Evolutionary conservation across 2,329 filamentous ascomycete genomes (phyloP).

Genomic region (Achaetomium macrosporum): DNA sequence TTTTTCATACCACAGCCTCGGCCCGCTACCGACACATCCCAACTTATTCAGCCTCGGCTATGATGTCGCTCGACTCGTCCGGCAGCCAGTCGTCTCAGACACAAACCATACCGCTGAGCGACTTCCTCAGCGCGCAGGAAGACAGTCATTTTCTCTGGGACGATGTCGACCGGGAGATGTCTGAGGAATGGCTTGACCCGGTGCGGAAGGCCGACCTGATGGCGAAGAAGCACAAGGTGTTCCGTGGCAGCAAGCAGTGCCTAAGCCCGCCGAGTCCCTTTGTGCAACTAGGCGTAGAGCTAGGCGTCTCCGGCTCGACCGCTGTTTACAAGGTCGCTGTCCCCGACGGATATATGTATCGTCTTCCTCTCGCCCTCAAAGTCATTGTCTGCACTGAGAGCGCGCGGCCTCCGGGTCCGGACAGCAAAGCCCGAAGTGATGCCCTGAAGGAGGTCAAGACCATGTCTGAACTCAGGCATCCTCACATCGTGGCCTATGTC

Average conservation of each 20-base stretch:
- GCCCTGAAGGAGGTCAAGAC: slow-evolving; percentile 24
- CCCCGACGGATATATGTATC: slow-evolving; percentile 18
- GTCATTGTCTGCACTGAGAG: slow-evolving; percentile 24
- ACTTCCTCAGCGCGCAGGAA: slow-evolving; percentile 19
- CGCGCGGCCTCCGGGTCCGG: slow-evolving; percentile 19
- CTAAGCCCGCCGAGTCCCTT: slow-evolving; percentile 21
- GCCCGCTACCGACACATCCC: too few species aligned
- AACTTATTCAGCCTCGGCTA: neutral
- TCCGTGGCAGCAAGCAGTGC: slow-evolving; percentile 23
- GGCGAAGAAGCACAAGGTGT: slow-evolving; percentile 24
- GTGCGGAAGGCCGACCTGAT: slow-evolving; percentile 19
- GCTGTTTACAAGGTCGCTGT: slow-evolving; percentile 23
- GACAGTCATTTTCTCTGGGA: slow-evolving; percentile 23
- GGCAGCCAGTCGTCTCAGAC: slow-evolving; percentile 19
- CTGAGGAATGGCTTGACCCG: slow-evolving; percentile 17
- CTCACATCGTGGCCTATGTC: slow-evolving; percentile 27
- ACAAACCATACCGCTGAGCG: slow-evolving; percentile 15
- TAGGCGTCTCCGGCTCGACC: slow-evolving; percentile 24
- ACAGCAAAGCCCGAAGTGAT: slow-evolving; percentile 20
- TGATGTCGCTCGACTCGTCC: slow-evolving; percentile 22
- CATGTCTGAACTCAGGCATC: slow-evolving; percentile 22
- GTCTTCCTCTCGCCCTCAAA: slow-evolving; percentile 24
- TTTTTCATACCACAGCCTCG: too few species aligned
- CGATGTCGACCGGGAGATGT: slow-evolving; percentile 15
- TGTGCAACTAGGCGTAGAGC: slow-evolving; percentile 14